Evolutionary conservation across 2,329 filamentous ascomycete species (phyloP).

Genomic region (Arthrobotrys musiformis): DNA sequence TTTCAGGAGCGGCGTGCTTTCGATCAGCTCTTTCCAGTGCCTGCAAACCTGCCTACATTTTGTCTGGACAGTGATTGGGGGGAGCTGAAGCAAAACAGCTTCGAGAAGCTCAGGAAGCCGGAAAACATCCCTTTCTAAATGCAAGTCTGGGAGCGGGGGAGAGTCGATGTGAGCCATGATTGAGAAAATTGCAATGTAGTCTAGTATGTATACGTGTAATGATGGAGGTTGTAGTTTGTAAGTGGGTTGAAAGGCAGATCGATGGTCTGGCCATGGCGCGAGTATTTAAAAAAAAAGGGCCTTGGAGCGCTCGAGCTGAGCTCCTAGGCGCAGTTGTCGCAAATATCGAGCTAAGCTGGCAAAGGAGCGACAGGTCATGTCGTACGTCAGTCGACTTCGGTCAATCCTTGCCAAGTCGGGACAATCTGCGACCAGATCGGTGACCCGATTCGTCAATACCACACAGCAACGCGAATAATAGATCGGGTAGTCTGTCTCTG

Average conservation of each 20-base stretch:
- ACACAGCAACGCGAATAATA: not conserved
- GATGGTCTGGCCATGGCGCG: no score
- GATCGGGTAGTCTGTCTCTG: no score
- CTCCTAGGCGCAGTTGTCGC: no score
- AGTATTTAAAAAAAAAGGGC: no score
- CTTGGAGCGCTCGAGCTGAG: no score
- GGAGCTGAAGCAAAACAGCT: constrained; percentile 25
- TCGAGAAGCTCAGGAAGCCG: constrained; percentile 28
- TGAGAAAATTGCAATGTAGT: no score
- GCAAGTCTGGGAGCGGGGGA: not conserved
- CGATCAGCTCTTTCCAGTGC: constrained; percentile 22
- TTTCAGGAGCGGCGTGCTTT: constrained; percentile 18
- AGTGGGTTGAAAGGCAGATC: no score
- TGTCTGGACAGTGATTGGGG: constrained; percentile 19
- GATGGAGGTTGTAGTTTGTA: no score
- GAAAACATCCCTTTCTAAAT: not conserved
- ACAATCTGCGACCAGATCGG: not conserved
- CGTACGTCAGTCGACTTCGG: no score
- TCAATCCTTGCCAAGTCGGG: not conserved
- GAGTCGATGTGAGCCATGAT: not conserved
- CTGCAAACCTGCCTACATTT: constrained; percentile 29
- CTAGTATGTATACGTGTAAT: no score
- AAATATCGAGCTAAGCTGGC: no score
- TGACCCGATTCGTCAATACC: not conserved
- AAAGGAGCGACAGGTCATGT: not conserved